Conservation (phyloP, 2,329 filamentous ascomycete species). For the Aureobasidium mangrovei region DNA sequence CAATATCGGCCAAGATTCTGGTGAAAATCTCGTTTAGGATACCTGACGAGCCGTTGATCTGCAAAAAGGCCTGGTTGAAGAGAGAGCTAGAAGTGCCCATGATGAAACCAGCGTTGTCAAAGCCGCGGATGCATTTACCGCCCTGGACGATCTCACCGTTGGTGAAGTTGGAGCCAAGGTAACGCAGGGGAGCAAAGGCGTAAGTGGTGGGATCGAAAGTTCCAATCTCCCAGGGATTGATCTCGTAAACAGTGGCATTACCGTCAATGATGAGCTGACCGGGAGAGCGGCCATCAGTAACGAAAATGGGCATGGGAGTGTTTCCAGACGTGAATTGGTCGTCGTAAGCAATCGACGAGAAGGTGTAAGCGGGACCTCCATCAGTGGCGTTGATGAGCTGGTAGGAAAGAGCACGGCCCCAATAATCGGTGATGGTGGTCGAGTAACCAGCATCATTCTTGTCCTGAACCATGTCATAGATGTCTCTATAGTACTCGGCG, state of each 20-base stretch:
- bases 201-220: slow-evolving; percentile 64
- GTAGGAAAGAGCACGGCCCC: slow-evolving; percentile 75
- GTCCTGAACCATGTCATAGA: slow-evolving; percentile 48
- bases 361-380: slow-evolving; percentile 71
- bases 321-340: slow-evolving; percentile 53
- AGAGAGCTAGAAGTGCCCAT: slow-evolving; percentile 80
- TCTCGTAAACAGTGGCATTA: slow-evolving; percentile 70
- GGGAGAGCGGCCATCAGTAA: slow-evolving; percentile 59
- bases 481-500: slow-evolving; percentile 53
- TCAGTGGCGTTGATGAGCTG: slow-evolving; percentile 70
- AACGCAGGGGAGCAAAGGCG: slow-evolving; percentile 62
- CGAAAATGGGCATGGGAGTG: slow-evolving; percentile 63
- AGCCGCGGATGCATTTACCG: slow-evolving; percentile 62
- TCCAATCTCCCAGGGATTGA: slow-evolving; percentile 73
- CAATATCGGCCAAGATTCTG: slow-evolving; percentile 46
- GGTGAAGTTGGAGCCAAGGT: slow-evolving; percentile 64
- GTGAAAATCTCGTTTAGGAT: slow-evolving; percentile 20
- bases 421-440: slow-evolving; percentile 76
- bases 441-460: slow-evolving; percentile 59
- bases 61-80: slow-evolving; percentile 69
- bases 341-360: slow-evolving; percentile 64
- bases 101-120: slow-evolving; percentile 73
- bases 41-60: slow-evolving; percentile 46
- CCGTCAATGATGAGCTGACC: slow-evolving; percentile 52
- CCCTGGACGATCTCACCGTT: slow-evolving; percentile 48